phyloP scores from a whole-genome alignment of 805 yeast genomes.

The Ogataea henricii region DNA sequence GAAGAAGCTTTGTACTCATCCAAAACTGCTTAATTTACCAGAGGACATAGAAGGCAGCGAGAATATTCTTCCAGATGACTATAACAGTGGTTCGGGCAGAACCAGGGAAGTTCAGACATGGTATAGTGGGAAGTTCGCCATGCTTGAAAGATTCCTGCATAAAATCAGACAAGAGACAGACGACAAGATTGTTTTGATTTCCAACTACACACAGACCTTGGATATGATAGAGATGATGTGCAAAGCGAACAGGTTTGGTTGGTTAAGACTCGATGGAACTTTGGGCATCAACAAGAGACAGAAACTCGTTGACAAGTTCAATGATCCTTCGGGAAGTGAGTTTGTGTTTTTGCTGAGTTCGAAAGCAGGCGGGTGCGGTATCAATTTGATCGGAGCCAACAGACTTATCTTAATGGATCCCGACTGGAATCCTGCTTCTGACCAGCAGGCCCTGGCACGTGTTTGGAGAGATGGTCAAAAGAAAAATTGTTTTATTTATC shows the following conservation, averaged over 20 bases:
- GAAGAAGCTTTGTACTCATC: slow-evolving; percentile 93
- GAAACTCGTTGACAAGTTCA: slow-evolving; percentile 85
- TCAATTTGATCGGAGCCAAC: slow-evolving; percentile 94
- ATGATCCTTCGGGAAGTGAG: slow-evolving; percentile 85
- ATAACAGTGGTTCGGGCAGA: slow-evolving; percentile 50
- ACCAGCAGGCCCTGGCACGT: slow-evolving; percentile 95
- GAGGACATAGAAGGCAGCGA: slow-evolving; percentile 76
- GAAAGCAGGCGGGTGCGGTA: slow-evolving; percentile 99
- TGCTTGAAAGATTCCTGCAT: slow-evolving; percentile 80
- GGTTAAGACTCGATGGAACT: slow-evolving; percentile 86
- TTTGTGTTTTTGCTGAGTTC: slow-evolving; percentile 88
- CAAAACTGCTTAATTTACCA: slow-evolving; percentile 76
- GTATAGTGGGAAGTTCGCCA: slow-evolving; percentile 83
- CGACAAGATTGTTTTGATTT: slow-evolving; percentile 92
- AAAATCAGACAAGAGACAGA: slow-evolving; percentile 78
- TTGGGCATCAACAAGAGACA: slow-evolving; percentile 91
- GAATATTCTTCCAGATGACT: slow-evolving; percentile 72
- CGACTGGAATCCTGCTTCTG: slow-evolving; percentile 99
- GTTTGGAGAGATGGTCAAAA: slow-evolving; percentile 99
- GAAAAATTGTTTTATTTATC: slow-evolving; percentile 91
- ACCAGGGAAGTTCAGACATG: slow-evolving; percentile 73
- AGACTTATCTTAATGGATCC: slow-evolving; percentile 82
- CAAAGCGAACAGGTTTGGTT: slow-evolving; percentile 70
- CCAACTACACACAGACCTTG: slow-evolving; percentile 92
- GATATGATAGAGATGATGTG: slow-evolving; percentile 90